A percentile compares a stretch with the other conserved stretches of the same genome.
Conservation (phyloP, 1,284 basidiomycete species). For the Rhodotorula sp. region DNA sequence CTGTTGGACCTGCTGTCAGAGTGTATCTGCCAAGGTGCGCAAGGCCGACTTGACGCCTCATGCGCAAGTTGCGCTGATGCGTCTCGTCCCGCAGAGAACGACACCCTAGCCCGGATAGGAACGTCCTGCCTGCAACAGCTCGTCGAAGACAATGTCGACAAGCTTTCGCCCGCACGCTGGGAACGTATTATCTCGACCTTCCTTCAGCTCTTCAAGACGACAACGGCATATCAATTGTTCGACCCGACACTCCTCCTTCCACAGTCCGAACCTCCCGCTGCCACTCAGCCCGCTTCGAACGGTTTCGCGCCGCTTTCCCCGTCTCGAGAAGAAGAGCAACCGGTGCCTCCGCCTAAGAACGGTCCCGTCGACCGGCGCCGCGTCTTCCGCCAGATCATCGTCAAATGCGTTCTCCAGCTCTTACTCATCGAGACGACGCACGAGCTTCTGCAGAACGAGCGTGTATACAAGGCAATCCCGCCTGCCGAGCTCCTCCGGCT, state of each 20-base stretch:
- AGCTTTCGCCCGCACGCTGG: conserved; percentile 82
- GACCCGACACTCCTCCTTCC: conserved; percentile 73
- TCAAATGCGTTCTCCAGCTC: conserved; percentile 97
- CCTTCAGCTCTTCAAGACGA: conserved; percentile 91
- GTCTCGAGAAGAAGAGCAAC: conserved; percentile 29
- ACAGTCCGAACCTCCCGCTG: conserved; percentile 29
- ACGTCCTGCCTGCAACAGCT: conserved; percentile 97
- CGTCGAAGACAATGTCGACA: conserved; percentile 87
- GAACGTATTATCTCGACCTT: conserved; percentile 90
- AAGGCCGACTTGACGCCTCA: not conserved
- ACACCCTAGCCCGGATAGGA: conserved; percentile 95
- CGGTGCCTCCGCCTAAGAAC: conserved; percentile 15
- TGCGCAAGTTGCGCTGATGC: not conserved
- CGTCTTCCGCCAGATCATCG: conserved; percentile 98
- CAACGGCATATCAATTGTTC: conserved; percentile 95
- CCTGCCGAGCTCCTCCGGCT: conserved; percentile 86
- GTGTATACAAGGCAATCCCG: conserved; percentile 91
- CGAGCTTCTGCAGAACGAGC: conserved; percentile 86
- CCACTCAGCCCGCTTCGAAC: conserved; percentile 46
- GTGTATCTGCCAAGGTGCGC: conserved; percentile 95
- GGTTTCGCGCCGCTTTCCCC: conserved; percentile 71
- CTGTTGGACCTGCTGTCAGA: conserved; percentile 89
- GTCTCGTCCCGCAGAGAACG: conserved; percentile 69
- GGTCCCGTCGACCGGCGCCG: conserved; percentile 64
- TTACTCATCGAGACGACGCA: conserved; percentile 97